Evolutionary conservation across 202 grass and related monocot species (phyloP).

Genomic region (Eragrostis tef): DNA sequence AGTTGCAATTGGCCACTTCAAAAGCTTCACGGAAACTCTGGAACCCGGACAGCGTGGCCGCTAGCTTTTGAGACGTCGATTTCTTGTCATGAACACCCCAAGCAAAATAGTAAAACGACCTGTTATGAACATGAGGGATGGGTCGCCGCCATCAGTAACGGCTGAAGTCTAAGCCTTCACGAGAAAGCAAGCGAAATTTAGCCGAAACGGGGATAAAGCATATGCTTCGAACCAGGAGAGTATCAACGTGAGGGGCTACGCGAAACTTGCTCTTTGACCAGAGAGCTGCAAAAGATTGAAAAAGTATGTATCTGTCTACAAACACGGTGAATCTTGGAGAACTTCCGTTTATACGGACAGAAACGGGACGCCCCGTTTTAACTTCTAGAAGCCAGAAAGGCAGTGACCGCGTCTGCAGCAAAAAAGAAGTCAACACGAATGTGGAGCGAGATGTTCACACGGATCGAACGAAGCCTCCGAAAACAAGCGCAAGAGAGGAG

Average conservation of each 20-base stretch:
- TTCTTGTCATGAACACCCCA: slow-evolving; percentile 10
- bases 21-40: slow-evolving; percentile 10
- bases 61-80: background rate
- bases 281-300: no score
- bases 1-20: slow-evolving; percentile 38
- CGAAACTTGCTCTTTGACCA: background rate
- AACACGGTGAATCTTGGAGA: slow-evolving; percentile 16
- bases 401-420: background rate
- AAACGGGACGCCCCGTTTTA: background rate
- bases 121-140: background rate
- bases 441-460: background rate
- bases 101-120: background rate
- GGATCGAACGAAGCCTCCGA: background rate
- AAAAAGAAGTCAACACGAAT: slow-evolving; percentile 17
- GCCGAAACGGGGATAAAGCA: background rate
- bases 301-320: no score
- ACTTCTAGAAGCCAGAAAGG: background rate
- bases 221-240: background rate
- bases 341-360: background rate
- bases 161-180: slow-evolving; percentile 25
- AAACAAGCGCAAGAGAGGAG: background rate
- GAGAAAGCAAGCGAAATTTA: slow-evolving; percentile 41
- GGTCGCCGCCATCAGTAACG: background rate
- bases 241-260: background rate
- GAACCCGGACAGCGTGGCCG: background rate